phyloP scores from a whole-genome alignment of 805 yeast species.

The Kazachstania psychrophila region DNA sequence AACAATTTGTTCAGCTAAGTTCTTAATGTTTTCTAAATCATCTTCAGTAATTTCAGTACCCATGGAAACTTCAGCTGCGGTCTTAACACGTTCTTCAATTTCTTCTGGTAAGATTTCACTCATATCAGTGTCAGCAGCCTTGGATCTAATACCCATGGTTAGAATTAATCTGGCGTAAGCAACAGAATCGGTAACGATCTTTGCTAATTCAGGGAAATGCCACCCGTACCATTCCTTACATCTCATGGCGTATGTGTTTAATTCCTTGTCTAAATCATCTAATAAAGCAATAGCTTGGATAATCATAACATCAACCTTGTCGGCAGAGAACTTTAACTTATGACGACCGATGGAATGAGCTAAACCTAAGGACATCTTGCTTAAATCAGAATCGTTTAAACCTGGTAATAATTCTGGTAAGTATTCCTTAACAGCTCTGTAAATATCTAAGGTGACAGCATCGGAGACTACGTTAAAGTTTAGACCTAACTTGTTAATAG shows the following conservation, averaged over 20 bases:
- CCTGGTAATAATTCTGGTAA: constrained; percentile 94
- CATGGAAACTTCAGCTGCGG: constrained; percentile 96
- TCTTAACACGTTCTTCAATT: constrained; percentile 79
- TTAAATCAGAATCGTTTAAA: constrained; percentile 68
- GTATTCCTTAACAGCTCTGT: constrained; percentile 91
- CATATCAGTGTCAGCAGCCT: constrained; percentile 83
- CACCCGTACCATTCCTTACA: constrained; percentile 99
- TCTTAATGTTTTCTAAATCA: constrained; percentile 79
- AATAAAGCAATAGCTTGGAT: constrained; percentile 96
- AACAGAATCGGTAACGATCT: constrained; percentile 89
- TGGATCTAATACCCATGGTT: constrained; percentile 88
- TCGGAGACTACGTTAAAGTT: constrained; percentile 85
- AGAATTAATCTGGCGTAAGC: constrained; percentile 92
- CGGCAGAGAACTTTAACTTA: constrained; percentile 94
- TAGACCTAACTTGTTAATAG: constrained; percentile 89
- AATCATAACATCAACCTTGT: constrained; percentile 98
- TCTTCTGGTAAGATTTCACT: constrained; percentile 89
- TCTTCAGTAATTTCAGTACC: constrained; percentile 95
- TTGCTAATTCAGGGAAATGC: constrained; percentile 99
- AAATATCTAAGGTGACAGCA: constrained; percentile 88
- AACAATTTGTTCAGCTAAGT: constrained; percentile 91
- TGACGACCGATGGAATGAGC: constrained; percentile 99
- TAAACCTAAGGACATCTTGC: constrained; percentile 94
- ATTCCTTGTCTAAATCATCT: constrained; percentile 94
- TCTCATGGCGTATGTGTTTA: constrained; percentile 98